A percentile compares a stretch with the other conserved stretches of the same genome.
Conservation (phyloP, 2,329 filamentous ascomycete genomes). For the Aspergillus thermomutatus region DNA sequence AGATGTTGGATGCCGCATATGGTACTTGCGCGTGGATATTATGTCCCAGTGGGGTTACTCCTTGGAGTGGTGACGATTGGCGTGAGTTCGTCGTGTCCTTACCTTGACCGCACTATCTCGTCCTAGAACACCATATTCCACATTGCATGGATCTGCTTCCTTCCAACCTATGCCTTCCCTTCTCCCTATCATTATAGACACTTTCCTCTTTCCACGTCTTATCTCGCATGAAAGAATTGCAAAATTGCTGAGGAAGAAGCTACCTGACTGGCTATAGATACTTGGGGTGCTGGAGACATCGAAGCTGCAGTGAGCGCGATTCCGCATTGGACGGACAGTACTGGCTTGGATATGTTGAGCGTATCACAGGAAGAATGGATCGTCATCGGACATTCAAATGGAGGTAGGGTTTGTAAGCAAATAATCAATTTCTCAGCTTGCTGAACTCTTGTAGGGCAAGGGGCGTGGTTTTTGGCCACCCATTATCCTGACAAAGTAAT, state of each 20-base stretch:
- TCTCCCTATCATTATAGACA: background rate
- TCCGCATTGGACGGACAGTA: conserved; percentile 47
- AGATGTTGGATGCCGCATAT: conserved; percentile 48
- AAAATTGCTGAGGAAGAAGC: background rate
- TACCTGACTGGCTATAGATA: conserved; percentile 30
- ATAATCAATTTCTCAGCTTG: background rate
- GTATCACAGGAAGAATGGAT: conserved; percentile 50
- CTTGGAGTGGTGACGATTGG: conserved; percentile 62
- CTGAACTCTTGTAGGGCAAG: conserved; percentile 43
- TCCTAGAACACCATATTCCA: background rate
- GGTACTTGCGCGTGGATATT: conserved; percentile 55
- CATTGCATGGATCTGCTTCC: background rate
- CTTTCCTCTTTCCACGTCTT: background rate
- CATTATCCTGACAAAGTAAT: conserved; percentile 56
- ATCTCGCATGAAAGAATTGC: background rate
- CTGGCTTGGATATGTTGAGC: conserved; percentile 48
- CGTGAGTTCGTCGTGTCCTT: conserved; percentile 33
- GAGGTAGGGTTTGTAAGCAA: conserved; percentile 36
- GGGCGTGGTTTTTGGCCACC: conserved; percentile 55
- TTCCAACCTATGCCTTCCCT: background rate
- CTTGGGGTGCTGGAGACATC: conserved; percentile 56
- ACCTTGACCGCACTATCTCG: background rate
- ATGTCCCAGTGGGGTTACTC: conserved; percentile 55
- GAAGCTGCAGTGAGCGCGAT: conserved; percentile 52
- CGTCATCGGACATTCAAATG: conserved; percentile 58